A percentile compares a stretch with the other conserved stretches of the same genome.
Evolutionary conservation across 306 rosid species (phyloP).

Genomic region (Cicer bijugum): DNA sequence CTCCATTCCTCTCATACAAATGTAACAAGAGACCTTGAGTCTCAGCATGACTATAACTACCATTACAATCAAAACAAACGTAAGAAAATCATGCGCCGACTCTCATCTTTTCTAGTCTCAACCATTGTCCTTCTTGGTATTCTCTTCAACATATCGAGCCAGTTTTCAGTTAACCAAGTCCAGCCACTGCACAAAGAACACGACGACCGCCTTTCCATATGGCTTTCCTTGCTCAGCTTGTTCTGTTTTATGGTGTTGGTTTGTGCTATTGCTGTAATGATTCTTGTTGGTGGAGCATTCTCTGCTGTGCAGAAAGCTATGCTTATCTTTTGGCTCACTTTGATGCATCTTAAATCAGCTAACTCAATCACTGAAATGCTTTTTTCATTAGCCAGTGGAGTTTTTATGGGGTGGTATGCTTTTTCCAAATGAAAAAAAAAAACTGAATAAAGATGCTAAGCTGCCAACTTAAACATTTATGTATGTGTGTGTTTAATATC

Average conservation of each 20-base stretch:
- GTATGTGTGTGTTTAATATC: background rate
- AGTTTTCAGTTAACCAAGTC: background rate
- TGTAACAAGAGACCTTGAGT: background rate
- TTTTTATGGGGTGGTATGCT: background rate
- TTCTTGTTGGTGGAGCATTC: background rate
- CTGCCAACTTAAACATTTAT: background rate
- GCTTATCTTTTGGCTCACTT: background rate
- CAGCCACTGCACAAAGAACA: background rate
- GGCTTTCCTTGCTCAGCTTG: background rate
- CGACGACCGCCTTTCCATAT: background rate
- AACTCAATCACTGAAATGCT: background rate
- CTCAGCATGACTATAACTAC: background rate
- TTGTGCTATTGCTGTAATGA: background rate
- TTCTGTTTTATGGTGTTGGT: background rate
- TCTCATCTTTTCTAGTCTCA: slow-evolving; percentile 16
- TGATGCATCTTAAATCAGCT: background rate
- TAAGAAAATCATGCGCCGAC: background rate
- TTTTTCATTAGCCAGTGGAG: background rate
- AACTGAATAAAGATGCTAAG: background rate
- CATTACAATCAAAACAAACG: background rate
- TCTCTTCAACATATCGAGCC: background rate
- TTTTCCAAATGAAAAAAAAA: background rate
- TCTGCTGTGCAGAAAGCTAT: background rate
- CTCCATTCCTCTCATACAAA: background rate
- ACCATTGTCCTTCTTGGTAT: background rate